Evolutionary conservation across 768 basidiomycete genomes (phyloP).

Genomic region (Collybia nuda): DNA sequence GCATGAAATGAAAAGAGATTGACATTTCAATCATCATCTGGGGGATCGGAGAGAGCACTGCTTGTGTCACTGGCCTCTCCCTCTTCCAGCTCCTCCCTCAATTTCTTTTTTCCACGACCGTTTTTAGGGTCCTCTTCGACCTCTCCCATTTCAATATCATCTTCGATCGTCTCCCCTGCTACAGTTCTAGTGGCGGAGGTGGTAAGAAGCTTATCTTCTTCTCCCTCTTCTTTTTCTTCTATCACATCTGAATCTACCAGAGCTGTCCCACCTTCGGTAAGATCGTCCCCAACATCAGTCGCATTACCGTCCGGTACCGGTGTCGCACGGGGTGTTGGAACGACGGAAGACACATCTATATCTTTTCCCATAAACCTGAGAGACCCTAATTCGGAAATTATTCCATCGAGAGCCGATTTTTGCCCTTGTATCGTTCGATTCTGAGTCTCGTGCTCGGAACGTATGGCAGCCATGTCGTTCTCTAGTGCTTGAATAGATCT

Average conservation of each 20-base stretch:
- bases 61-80: slow-evolving; percentile 84
- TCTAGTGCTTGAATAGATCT: slow-evolving; percentile 72
- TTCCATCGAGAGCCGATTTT: slow-evolving; percentile 63
- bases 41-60: slow-evolving; percentile 75
- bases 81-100: slow-evolving; percentile 77
- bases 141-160: slow-evolving; percentile 93
- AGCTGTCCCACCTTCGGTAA: slow-evolving; percentile 1
- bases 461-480: slow-evolving; percentile 77
- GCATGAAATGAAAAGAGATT: slow-evolving; percentile 11
- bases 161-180: slow-evolving; percentile 30
- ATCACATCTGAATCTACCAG: slow-evolving; percentile 4
- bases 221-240: slow-evolving; percentile 36
- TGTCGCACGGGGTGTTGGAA: slow-evolving; percentile 44
- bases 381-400: slow-evolving; percentile 60
- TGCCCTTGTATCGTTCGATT: slow-evolving; percentile 65
- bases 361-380: slow-evolving; percentile 73
- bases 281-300: slow-evolving; percentile 15
- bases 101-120: slow-evolving; percentile 50
- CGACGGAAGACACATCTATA: slow-evolving; percentile 45
- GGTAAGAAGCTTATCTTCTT: slow-evolving; percentile 35
- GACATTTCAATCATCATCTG: slow-evolving; percentile 44
- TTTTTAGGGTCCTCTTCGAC: slow-evolving; percentile 70
- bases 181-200: slow-evolving; percentile 13
- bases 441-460: slow-evolving; percentile 73
- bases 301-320: slow-evolving; percentile 42